Evolutionary conservation across 768 basidiomycete species (phyloP).

Genomic region (Coprinellus micaceus): DNA sequence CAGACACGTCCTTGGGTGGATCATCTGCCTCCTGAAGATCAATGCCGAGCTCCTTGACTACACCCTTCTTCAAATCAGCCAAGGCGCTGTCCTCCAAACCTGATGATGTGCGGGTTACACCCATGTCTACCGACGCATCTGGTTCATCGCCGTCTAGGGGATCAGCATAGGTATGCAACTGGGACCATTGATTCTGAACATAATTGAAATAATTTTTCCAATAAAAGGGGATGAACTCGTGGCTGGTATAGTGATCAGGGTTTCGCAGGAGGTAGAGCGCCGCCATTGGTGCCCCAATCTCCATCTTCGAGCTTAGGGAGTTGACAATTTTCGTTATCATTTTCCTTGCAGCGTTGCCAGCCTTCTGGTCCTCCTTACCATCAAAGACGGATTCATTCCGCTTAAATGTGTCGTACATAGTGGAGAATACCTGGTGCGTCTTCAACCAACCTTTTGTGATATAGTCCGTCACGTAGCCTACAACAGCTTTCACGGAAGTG

Average conservation of each 20-base stretch:
- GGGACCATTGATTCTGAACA: neutral
- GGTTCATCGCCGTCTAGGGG: neutral
- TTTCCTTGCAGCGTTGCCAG: neutral
- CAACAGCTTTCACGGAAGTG: conserved; percentile 30
- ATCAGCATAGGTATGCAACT: neutral
- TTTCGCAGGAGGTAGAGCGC: neutral
- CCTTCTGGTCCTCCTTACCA: neutral
- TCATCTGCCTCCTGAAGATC: too few relatives aligned
- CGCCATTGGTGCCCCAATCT: neutral
- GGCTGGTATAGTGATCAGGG: conserved; percentile 1
- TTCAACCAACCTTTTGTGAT: conserved; percentile 32
- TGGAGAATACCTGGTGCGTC: conserved; percentile 23
- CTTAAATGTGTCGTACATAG: neutral
- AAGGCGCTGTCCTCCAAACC: too few relatives aligned
- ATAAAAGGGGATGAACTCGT: neutral
- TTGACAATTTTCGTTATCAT: neutral
- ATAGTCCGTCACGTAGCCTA: conserved; percentile 36
- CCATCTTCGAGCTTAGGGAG: neutral
- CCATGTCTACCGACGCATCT: neutral
- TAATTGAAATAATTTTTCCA: neutral
- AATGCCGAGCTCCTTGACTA: too few relatives aligned
- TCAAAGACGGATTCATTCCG: neutral
- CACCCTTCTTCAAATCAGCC: too few relatives aligned
- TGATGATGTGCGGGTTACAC: neutral
- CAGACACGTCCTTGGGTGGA: too few relatives aligned